A percentile compares a stretch with the other conserved stretches of the same genome.
phyloP scores from a whole-genome alignment of 768 basidiomycete species.

The Serendipita sp. region DNA sequence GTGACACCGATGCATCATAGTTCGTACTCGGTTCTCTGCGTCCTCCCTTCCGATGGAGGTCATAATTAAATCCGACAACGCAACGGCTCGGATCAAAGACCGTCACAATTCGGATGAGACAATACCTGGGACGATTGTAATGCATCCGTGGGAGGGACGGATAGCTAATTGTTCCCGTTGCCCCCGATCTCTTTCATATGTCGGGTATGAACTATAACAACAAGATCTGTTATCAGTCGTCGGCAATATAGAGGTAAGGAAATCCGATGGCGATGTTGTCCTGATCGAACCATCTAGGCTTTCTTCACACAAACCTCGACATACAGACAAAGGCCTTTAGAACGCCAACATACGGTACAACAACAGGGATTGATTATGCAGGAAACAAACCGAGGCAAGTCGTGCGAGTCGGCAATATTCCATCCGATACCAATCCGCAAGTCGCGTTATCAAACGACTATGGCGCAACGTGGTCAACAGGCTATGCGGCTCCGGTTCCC shows the following conservation, averaged over 20 bases:
- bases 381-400: constrained; percentile 33
- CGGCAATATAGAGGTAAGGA: constrained; percentile 34
- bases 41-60: no score
- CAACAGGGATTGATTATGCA: constrained; percentile 36
- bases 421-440: constrained; percentile 26
- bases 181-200: no score
- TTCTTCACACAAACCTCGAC: constrained; percentile 27
- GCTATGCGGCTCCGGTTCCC: neutral
- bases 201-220: no score
- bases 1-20: no score
- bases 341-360: constrained; percentile 28
- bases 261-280: neutral
- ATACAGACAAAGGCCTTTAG: constrained; percentile 25
- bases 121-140: no score
- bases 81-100: no score
- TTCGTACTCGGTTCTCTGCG: no score
- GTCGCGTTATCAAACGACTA: constrained; percentile 40
- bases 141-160: no score
- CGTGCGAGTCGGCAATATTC: constrained; percentile 21
- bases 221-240: constrained; percentile 34
- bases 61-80: no score
- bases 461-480: constrained; percentile 32
- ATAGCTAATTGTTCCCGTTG: no score
- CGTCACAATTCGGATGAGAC: no score
- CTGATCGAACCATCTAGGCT: constrained; percentile 21